Base-by-base conservation (phyloP, 129 eudicot genomes). In the Artemisia argyi region DNA sequence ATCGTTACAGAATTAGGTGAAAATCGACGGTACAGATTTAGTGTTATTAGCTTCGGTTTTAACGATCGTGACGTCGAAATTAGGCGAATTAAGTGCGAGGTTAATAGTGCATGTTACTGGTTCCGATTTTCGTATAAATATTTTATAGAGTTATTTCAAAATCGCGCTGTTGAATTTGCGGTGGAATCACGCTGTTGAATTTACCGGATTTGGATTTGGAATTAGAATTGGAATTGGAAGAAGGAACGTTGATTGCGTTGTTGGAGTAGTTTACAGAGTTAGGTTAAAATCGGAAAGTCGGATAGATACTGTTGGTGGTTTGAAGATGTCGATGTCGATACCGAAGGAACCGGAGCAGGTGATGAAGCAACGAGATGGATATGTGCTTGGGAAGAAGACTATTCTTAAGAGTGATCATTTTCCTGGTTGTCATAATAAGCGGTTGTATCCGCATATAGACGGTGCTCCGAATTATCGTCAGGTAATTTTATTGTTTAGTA, bases 401-500 rank as follows among this genome's bases (percentile, higher is more conserved):
- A 93, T 93, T 70, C 86, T 93, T 48, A 93, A 93, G 83, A 93
- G 98, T 69, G 98, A 93, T 66, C 98, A 93, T 86, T 93, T 93
- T 81, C 98, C 98, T 50, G 98, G 98, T 14, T 93, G 98, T 72
- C 98, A 93, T 62, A 93, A 93, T 58, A 93, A 93, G 82, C 90
- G 90, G 24, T 73, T 93, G 73, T 73, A 84, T 68, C 98, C 98
- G 4, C 93, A 93, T 16, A 82, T 93, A 60, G 97, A 93, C 5
- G 98, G 98, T 56, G 98, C 98, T 57, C 98, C 96, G 17, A 93
- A 93, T 81, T 93, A 85, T 73, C 95, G 98, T 61, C 96, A 87
- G 98, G 98, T 92, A 64, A 13, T 61, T 2, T 75, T 15, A 22
- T 53, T 39, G 7, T 61, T 68, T 24, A 12, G 30, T 18, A 19